Conservation (phyloP, 1,284 basidiomycete genomes). For the Caloboletus firmus region DNA sequence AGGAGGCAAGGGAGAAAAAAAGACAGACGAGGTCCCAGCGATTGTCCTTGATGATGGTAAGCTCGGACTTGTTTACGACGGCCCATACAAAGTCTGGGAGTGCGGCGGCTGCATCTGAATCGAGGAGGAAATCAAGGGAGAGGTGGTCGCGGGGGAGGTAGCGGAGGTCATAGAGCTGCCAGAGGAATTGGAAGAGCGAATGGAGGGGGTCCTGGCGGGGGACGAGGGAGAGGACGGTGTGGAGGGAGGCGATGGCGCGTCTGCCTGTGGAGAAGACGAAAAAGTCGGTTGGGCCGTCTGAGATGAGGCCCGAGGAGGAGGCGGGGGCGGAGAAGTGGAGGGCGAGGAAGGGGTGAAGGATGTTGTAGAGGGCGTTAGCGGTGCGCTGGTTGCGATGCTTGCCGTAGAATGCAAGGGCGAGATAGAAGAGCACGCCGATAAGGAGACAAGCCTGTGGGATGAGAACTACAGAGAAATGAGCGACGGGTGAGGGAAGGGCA, state of each 20-base stretch:
- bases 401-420: constrained; percentile 54
- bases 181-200: constrained; percentile 56
- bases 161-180: constrained; percentile 72
- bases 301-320: constrained; percentile 47
- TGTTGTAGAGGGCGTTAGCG: constrained; percentile 61
- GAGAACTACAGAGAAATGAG: constrained; percentile 48
- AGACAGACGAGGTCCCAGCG: constrained; percentile 83
- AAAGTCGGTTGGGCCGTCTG: constrained; percentile 76
- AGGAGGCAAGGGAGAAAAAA: constrained; percentile 16
- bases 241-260: constrained; percentile 71
- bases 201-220: constrained; percentile 84
- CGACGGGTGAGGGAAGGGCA: accelerated
- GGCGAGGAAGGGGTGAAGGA: constrained; percentile 54
- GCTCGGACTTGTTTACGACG: constrained; percentile 75
- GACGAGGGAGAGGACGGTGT: constrained; percentile 73
- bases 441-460: constrained; percentile 63
- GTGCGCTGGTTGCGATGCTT: constrained; percentile 52
- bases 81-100: constrained; percentile 78
- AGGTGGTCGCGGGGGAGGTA: constrained; percentile 68
- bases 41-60: constrained; percentile 63
- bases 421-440: constrained; percentile 53
- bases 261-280: constrained; percentile 86
- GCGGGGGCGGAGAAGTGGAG: constrained; percentile 69
- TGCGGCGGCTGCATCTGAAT: constrained; percentile 48
- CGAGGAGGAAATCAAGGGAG: constrained; percentile 76